Evolutionary conservation across 352 stramenopile species (phyloP).

Genomic region (Blastocystis sp.): DNA sequence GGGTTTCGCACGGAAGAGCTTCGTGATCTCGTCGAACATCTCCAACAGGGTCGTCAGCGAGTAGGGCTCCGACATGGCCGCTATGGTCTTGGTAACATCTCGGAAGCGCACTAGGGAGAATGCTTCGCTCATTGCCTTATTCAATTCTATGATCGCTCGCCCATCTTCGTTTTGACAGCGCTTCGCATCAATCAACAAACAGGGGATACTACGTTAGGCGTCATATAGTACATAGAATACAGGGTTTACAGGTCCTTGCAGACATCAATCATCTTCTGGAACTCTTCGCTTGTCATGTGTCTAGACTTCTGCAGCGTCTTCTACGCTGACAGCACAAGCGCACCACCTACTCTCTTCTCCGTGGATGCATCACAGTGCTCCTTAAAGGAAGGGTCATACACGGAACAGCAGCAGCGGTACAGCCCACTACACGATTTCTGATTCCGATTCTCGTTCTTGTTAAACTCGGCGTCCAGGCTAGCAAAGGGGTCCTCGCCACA

Average conservation of each 20-base stretch:
- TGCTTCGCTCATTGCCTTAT: constrained; percentile 3
- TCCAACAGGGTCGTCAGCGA: constrained; percentile 23
- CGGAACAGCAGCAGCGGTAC: constrained; percentile 23
- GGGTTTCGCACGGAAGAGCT: constrained; percentile 33
- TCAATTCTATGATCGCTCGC: background rate
- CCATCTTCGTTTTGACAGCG: constrained; percentile 44
- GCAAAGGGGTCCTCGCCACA: constrained; percentile 40
- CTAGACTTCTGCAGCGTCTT: constrained; percentile 54
- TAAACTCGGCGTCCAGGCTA: constrained; percentile 23
- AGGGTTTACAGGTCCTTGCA: constrained; percentile 58
- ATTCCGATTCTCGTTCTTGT: background rate
- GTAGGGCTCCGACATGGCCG: background rate
- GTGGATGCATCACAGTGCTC: background rate
- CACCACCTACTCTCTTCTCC: constrained; percentile 45
- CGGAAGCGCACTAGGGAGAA: constrained; percentile 53
- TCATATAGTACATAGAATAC: constrained; percentile 67
- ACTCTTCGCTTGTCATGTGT: constrained; percentile 19
- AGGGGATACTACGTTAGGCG: constrained; percentile 2
- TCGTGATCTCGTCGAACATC: constrained; percentile 67
- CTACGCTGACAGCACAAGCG: background rate
- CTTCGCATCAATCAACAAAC: constrained; percentile 17
- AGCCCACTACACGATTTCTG: background rate
- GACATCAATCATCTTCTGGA: constrained; percentile 60
- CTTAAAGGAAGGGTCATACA: constrained; percentile 2
- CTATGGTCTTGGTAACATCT: constrained; percentile 1